A percentile compares a stretch with the other conserved stretches of the same genome.
These are phyloP conservation scores for Fusarium pseudograminearum DNA, from an alignment of 2,329 filamentous ascomycete species.

Conservation along the genomic window DNA sequence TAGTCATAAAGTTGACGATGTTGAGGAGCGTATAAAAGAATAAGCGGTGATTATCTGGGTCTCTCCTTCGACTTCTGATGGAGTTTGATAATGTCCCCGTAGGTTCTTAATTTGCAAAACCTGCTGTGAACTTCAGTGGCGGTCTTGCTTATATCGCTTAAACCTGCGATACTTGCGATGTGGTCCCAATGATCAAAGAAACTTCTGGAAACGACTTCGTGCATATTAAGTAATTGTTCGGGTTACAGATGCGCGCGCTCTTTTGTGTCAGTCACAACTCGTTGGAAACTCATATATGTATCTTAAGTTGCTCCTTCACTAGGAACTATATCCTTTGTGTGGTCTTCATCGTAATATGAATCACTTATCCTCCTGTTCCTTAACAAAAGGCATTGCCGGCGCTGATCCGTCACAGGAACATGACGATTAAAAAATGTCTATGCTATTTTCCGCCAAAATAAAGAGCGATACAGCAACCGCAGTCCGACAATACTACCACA, in stretches of 20 bases:
- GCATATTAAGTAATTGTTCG: too few species aligned
- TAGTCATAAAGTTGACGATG: background rate
- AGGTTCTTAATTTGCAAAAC: conserved; percentile 38
- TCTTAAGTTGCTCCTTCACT: rapidly evolving
- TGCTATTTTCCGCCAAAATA: rapidly evolving
- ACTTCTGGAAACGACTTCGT: too few species aligned
- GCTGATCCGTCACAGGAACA: rapidly evolving
- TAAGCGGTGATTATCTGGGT: conserved; percentile 49
- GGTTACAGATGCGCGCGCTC: rapidly evolving
- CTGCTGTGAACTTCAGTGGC: too few species aligned
- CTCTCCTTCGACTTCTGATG: conserved; percentile 47
- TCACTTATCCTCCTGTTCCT: too few species aligned
- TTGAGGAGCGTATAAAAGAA: conserved; percentile 46
- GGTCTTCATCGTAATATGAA: rapidly evolving
- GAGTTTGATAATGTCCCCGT: conserved; percentile 58
- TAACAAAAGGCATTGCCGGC: rapidly evolving
- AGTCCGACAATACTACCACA: too few species aligned
- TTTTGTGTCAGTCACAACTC: too few species aligned
- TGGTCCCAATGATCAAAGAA: too few species aligned
- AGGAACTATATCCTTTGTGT: too few species aligned
- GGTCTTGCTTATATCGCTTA: too few species aligned
- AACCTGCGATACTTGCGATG: too few species aligned
- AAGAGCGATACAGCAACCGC: too few species aligned
- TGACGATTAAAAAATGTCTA: rapidly evolving
- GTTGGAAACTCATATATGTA: too few species aligned